A percentile compares a stretch with the other conserved stretches of the same genome.
These are phyloP conservation scores for Citrus maxima DNA, from an alignment of 345 rosid genomes.

Conservation along the genomic window DNA sequence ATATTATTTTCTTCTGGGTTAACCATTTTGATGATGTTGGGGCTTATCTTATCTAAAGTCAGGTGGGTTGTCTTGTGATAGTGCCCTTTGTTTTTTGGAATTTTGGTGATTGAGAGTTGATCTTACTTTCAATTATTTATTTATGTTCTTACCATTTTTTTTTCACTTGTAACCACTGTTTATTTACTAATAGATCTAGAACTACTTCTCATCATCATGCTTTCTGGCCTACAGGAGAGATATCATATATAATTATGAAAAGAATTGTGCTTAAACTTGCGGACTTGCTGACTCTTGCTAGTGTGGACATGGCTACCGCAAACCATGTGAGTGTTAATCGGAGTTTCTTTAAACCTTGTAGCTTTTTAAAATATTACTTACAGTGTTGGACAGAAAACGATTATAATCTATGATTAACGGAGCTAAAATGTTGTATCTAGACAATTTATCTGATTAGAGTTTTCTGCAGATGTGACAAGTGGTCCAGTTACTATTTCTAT, in stretches of 20 bases:
- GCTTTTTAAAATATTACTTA: neutral
- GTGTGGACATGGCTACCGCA: constrained; percentile 29
- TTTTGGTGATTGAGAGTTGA: neutral
- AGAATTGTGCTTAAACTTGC: constrained; percentile 64
- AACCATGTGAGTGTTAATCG: constrained; percentile 48
- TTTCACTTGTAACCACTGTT: neutral
- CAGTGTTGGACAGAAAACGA: neutral
- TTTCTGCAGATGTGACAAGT: neutral
- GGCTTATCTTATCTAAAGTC: neutral
- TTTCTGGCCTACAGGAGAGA: constrained; percentile 45
- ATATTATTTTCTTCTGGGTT: neutral
- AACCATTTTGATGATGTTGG: neutral
- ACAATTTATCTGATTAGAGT: constrained; percentile 1
- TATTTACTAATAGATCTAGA: neutral
- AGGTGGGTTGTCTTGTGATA: neutral
- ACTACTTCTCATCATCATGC: constrained; percentile 11
- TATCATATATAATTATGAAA: constrained; percentile 56
- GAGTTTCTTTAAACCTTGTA: neutral
- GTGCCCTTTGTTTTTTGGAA: neutral
- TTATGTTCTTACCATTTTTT: neutral
- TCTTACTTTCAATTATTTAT: neutral
- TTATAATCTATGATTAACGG: neutral
- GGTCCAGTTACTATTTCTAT: neutral
- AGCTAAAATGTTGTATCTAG: neutral
- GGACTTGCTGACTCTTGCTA: constrained; percentile 41